phyloP scores from a whole-genome alignment of 2,329 filamentous ascomycete genomes.

The Mollisia scopiformis region DNA sequence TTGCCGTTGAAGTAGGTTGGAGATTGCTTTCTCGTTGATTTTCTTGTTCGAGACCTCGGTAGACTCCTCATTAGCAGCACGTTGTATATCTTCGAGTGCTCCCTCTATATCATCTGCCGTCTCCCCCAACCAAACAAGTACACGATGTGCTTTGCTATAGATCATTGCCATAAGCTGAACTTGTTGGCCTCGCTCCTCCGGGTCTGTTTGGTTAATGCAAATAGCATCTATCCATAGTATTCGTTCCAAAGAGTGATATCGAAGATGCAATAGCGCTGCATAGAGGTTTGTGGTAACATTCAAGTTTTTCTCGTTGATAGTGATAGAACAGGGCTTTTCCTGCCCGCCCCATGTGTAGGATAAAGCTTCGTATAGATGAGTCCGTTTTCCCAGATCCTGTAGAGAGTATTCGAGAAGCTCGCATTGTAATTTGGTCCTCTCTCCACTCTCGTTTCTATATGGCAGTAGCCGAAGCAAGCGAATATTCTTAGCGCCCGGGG shows the following conservation, averaged over 20 bases:
- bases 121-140: conserved; percentile 18
- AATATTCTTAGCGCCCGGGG: conserved; percentile 7
- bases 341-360: conserved; percentile 20
- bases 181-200: conserved; percentile 6
- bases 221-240: conserved; percentile 12
- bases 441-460: background rate
- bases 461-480: conserved; percentile 23
- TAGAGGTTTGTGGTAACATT: conserved; percentile 13
- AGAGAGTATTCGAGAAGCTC: conserved; percentile 5
- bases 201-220: conserved; percentile 12
- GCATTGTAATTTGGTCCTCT: background rate
- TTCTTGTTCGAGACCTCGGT: background rate
- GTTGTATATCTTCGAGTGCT: background rate
- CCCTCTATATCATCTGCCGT: background rate
- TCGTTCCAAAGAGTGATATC: conserved; percentile 11
- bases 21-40: conserved; percentile 5
- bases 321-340: conserved; percentile 9
- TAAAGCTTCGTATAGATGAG: background rate
- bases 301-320: conserved; percentile 8
- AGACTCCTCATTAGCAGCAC: conserved; percentile 1
- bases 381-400: conserved; percentile 11
- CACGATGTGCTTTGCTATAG: conserved; percentile 5
- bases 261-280: conserved; percentile 16
- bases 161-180: conserved; percentile 14
- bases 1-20: conserved; percentile 9